phyloP scores from a whole-genome alignment of 2,329 filamentous ascomycete species.

The Pseudodiploospora longispora region DNA sequence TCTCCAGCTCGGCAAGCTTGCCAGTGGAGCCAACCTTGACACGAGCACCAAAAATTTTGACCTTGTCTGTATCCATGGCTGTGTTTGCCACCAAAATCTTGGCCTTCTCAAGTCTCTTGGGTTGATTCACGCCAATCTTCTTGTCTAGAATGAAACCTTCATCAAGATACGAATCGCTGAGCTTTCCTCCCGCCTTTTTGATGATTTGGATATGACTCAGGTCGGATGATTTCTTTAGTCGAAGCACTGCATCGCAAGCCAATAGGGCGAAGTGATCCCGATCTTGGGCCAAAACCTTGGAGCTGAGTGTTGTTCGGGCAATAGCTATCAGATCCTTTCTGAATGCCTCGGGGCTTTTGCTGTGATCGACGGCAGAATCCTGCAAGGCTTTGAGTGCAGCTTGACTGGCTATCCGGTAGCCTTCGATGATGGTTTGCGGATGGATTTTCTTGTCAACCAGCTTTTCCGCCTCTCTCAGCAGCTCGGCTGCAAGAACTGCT shows the following conservation, averaged over 20 bases:
- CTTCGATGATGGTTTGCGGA: constrained; percentile 98
- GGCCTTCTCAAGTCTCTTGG: constrained; percentile 92
- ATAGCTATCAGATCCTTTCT: constrained; percentile 84
- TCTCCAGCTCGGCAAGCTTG: constrained; percentile 96
- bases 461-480: constrained; percentile 93
- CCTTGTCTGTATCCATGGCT: constrained; percentile 98
- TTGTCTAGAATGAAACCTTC: constrained; percentile 98
- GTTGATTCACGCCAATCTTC: constrained; percentile 98
- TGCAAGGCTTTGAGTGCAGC: constrained; percentile 81
- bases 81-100: constrained; percentile 98
- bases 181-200: constrained; percentile 97
- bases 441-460: constrained; percentile 98
- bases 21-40: constrained; percentile 95
- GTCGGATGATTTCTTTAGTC: constrained; percentile 83
- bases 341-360: constrained; percentile 74
- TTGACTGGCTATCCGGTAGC: constrained; percentile 91
- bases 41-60: constrained; percentile 97
- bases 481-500: constrained; percentile 86
- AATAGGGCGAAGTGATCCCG: constrained; percentile 84
- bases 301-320: constrained; percentile 90
- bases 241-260: constrained; percentile 83
- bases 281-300: constrained; percentile 93
- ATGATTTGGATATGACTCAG: constrained; percentile 98
- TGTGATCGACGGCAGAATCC: constrained; percentile 81
- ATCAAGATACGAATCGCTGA: constrained; percentile 94